Evolutionary conservation across 805 yeast species (phyloP), one percentile per base, ranked within the genome.

Genomic region (Cyberlindnera samutprakarnensis): DNA sequence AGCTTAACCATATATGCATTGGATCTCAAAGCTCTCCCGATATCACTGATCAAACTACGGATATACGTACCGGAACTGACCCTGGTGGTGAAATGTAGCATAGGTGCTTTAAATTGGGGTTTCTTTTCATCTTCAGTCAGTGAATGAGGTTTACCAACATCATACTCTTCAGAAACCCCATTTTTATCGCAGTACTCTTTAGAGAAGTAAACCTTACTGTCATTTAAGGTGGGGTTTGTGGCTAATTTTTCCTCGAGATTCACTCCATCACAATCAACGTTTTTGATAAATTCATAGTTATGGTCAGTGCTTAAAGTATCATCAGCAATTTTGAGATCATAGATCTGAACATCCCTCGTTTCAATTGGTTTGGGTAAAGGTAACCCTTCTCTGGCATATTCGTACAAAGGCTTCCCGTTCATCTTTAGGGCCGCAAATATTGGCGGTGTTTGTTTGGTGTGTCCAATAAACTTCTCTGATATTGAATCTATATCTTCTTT

Each of bases 11-110:
- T 88, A 50, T 86, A 86, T 0, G 95, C 85, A 17, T 84, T 73
- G 0, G 88, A 75, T 13, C 80, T 78, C 51, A 88, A 60, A 0
- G 90, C 81, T 38, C 81, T 71, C 2, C 95, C 97, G 27, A 84
- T 65, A 49, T 92, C 99, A 57, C 94, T 85, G 30, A 92, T 68
- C 33, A 92, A 61, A 3, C 96, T 81, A 43, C 99, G 70, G 30
- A 92, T 87, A 49, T 92, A 92, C 0, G 97, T 92, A 2, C 99
- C 99, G 0, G 96, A 86, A 1, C 95, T 81, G 1, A 90, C 98
- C 22, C 72, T 69, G 4, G 94, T 73, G 12, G 68, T 70, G 43
- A 92, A 73, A 46, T 81, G 88, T 17, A 90, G 47, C 30, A 80
- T 46, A 2, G 94, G 92, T 3, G 85, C 76, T 39, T 70, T 64